Percentiles rank a stretch among this genome's conserved stretches.
phyloP scores from a whole-genome alignment of 1,284 basidiomycete genomes.

The Pseudozyma hubeiensis region DNA sequence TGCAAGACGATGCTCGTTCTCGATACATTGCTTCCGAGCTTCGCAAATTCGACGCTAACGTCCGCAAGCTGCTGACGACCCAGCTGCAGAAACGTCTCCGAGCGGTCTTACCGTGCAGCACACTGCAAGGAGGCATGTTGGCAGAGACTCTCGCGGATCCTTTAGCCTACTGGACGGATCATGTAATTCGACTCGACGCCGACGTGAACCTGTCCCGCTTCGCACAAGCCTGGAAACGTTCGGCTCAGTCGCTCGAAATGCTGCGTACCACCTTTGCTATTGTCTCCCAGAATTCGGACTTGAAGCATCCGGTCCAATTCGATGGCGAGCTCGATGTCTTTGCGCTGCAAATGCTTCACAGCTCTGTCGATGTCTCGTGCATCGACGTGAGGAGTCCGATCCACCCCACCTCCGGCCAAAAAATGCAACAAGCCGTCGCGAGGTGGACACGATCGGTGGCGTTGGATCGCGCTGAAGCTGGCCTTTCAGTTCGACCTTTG shows the following conservation, averaged over 20 bases:
- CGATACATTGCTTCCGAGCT: constrained; percentile 1
- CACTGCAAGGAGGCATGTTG: constrained; percentile 18
- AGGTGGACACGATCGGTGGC: constrained; percentile 4
- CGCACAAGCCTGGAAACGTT: constrained; percentile 4
- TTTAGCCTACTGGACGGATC: constrained; percentile 13
- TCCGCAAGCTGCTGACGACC: background rate
- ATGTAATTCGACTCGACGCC: constrained; percentile 5
- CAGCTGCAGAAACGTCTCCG: background rate
- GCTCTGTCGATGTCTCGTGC: background rate
- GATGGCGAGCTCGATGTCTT: constrained; percentile 1
- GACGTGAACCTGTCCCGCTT: constrained; percentile 7
- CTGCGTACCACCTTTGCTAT: constrained; percentile 15
- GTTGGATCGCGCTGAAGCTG: background rate
- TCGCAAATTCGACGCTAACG: background rate
- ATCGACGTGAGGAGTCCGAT: background rate
- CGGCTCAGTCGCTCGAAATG: constrained; percentile 5
- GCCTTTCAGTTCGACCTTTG: constrained; percentile 3
- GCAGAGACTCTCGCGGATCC: constrained; percentile 20
- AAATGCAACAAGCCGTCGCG: background rate
- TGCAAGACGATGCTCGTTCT: background rate
- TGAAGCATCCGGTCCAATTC: constrained; percentile 1
- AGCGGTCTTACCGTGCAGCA: constrained; percentile 8
- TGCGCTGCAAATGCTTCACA: constrained; percentile 9
- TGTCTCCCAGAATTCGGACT: constrained; percentile 2
- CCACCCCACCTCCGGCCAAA: background rate